Conservation (phyloP, 371 early-diverging fungal genomes). For the Mortierella sp. region DNA sequence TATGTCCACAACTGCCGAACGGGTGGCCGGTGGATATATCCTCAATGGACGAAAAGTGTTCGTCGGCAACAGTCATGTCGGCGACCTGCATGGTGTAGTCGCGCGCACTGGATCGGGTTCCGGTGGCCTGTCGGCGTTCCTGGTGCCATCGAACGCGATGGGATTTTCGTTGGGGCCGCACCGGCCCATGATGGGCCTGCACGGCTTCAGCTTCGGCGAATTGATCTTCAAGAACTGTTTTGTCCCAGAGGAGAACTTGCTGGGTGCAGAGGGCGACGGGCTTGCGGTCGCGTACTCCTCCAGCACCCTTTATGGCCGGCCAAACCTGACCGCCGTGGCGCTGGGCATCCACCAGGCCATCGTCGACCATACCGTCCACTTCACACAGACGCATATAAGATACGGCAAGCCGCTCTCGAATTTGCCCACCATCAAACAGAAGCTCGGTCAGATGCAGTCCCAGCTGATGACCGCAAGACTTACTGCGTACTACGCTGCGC, state of each 20-base stretch:
- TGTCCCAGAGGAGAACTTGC: neutral
- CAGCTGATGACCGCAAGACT: neutral
- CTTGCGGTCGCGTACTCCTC: neutral
- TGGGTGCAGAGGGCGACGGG: neutral
- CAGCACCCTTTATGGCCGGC: neutral
- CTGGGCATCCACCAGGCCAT: slow-evolving; percentile 1
- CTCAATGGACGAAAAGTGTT: neutral
- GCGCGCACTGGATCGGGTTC: neutral
- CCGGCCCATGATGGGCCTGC: neutral
- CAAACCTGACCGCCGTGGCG: neutral
- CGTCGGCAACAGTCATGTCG: slow-evolving; percentile 1
- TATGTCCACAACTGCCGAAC: neutral
- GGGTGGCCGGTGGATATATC: neutral
- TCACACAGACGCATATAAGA: neutral
- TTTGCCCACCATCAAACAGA: neutral
- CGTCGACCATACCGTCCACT: neutral
- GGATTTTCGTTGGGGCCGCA: neutral
- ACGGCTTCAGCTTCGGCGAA: slow-evolving; percentile 1
- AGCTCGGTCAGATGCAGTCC: neutral
- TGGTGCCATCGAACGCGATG: neutral
- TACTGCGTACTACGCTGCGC: neutral
- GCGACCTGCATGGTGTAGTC: neutral
- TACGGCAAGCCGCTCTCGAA: neutral
- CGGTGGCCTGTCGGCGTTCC: neutral
- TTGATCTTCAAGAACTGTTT: neutral